Evolutionary conservation across 106 monocot genomes (phyloP).

Genomic region (Allium fistulosum): DNA sequence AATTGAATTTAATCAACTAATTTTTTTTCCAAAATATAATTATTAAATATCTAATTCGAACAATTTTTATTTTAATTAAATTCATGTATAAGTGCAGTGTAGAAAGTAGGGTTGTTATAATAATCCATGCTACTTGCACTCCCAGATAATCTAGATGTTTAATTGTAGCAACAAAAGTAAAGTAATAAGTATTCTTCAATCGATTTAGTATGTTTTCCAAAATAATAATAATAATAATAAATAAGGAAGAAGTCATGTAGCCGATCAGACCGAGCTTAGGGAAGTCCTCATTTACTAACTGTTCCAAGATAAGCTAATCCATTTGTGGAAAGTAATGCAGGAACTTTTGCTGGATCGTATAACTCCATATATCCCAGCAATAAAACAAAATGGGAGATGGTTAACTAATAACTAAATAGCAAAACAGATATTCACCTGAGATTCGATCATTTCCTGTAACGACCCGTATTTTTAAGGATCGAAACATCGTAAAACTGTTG

Average conservation of each 20-base stretch:
- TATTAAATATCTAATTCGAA: too few species aligned
- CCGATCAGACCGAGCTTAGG: constrained; percentile 70
- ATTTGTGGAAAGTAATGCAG: constrained; percentile 35
- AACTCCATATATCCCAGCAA: neutral
- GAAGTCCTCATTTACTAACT: constrained; percentile 86
- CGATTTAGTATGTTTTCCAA: neutral
- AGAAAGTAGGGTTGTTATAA: too few species aligned
- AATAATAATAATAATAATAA: neutral
- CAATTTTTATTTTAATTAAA: too few species aligned
- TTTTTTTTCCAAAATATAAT: too few species aligned
- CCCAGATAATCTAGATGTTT: constrained; percentile 96
- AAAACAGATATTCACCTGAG: constrained; percentile 54
- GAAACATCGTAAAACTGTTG: too few species aligned
- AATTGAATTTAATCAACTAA: too few species aligned
- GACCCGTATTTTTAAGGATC: too few species aligned
- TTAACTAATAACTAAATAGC: neutral
- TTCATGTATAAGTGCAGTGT: too few species aligned
- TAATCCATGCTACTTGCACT: constrained; percentile 97
- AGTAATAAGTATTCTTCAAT: neutral
- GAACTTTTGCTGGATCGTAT: neutral
- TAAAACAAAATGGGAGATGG: neutral
- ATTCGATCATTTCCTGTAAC: constrained; percentile 85
- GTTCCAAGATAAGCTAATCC: constrained; percentile 92
- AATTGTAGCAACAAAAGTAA: constrained; percentile 34
- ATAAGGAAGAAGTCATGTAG: neutral